Percentiles rank a stretch among this genome's conserved stretches.
Evolutionary conservation across 768 basidiomycete genomes (phyloP).

Genomic region (Vishniacozyma victoriae): DNA sequence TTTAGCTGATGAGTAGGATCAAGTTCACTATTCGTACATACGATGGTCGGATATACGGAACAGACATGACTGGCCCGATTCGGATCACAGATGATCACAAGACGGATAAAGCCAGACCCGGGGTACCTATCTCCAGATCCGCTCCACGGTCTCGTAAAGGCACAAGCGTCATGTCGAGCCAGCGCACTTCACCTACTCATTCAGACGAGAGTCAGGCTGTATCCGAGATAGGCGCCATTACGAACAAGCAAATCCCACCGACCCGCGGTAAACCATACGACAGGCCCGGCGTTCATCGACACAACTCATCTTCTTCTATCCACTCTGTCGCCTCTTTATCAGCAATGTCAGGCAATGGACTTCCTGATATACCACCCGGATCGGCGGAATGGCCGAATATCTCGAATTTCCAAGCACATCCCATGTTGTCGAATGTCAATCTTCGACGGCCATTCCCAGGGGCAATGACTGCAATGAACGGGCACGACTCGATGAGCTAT

Average conservation of each 20-base stretch:
- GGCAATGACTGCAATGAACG: too few relatives aligned
- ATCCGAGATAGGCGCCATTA: slow-evolving; percentile 33
- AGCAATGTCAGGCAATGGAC: slow-evolving; percentile 35
- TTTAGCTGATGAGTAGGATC: slow-evolving; percentile 52
- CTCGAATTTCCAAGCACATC: too few relatives aligned
- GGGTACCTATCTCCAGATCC: slow-evolving; percentile 21
- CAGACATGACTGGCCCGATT: slow-evolving; percentile 77
- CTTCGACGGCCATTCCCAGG: too few relatives aligned
- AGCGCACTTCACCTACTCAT: slow-evolving; percentile 28
- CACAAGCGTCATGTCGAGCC: slow-evolving; percentile 28
- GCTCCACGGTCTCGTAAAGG: slow-evolving; percentile 23
- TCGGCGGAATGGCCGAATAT: too few relatives aligned
- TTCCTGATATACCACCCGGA: too few relatives aligned
- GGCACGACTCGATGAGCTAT: too few relatives aligned
- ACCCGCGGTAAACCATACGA: slow-evolving; percentile 38
- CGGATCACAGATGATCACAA: slow-evolving; percentile 99
- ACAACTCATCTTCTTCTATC: slow-evolving; percentile 18
- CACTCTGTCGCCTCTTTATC: slow-evolving; percentile 10
- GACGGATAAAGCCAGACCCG: slow-evolving; percentile 49
- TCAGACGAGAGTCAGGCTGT: slow-evolving; percentile 38
- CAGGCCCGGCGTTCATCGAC: slow-evolving; percentile 23
- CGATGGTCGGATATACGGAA: slow-evolving; percentile 70
- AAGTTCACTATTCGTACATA: slow-evolving; percentile 79
- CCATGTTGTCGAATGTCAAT: too few relatives aligned
- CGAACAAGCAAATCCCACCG: slow-evolving; percentile 29